Base-by-base conservation (phyloP, 768 basidiomycete genomes). In the Lepiota subincarnata region DNA sequence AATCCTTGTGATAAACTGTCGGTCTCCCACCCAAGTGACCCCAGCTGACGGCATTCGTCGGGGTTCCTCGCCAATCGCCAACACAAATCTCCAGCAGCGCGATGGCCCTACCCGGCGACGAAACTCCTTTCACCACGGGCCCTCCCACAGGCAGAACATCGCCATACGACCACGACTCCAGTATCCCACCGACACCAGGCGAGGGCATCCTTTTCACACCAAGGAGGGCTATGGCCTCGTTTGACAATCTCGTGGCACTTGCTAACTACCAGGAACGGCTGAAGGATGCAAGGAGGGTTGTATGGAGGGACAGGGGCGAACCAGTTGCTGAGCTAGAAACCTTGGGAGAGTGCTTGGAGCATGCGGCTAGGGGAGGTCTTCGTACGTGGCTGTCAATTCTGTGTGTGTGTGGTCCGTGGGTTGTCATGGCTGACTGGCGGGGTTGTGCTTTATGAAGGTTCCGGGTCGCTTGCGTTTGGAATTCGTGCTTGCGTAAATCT, bases 401-500 rank as follows among this genome's bases (percentile, higher is more conserved):
- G 48, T 31, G 3, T 24, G 24, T 24, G 24, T n/a, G n/a, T n/a
- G 28, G 55, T 50, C 8, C n/a, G 41, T 22, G 40, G n/a, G 26
- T 48, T 45, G 19, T 16, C 38, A 49, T 12, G 19, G 31, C 26
- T 39, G 11, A 1, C 26, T 48, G 20, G 19, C 13, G 14, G 18
- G 14, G 16, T 16, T 35, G 12, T 53, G 4, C 37, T 7, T 31
- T 50, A 22, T 50, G 16, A 61, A 95, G 92, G 94, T 53, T 89
- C 95, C 19, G 88, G 84, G 12, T 67, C 83, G 0, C 73, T 98
- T 14, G 93, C 87, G 0, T 92, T 90, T 58, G 81, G 81, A 31
- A 84, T 96, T 31, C 80, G 95, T 18, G 87, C 92, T 0, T 84
- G 85, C 18, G 77, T 98, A 22, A 97, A 93, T 64, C 64, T 95